A percentile compares a stretch with the other conserved stretches of the same genome.
phyloP scores from a whole-genome alignment of 2,329 filamentous ascomycete genomes.

The Setomelanomma holmii region DNA sequence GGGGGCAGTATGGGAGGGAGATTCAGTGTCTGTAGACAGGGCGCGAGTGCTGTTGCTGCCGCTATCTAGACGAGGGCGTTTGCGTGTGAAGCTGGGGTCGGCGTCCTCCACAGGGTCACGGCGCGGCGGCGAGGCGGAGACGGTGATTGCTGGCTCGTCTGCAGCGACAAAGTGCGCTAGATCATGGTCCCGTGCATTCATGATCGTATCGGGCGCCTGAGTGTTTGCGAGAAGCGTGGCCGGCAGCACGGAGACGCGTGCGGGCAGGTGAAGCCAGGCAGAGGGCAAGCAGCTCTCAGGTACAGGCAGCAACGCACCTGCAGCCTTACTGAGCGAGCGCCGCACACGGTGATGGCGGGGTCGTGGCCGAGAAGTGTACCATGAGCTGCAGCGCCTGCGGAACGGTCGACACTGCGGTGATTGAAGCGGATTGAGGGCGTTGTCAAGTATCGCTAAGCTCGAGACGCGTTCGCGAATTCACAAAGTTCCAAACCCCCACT shows the following conservation, averaged over 20 bases:
- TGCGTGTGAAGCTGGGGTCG: constrained; percentile 54
- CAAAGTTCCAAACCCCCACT: constrained; percentile 12
- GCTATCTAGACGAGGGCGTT: constrained; percentile 54
- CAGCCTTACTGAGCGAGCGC: constrained; percentile 31
- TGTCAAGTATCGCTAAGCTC: constrained; percentile 79
- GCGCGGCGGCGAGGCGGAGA: constrained; percentile 45
- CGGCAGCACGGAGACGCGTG: constrained; percentile 19
- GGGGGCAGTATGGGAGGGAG: constrained; percentile 18
- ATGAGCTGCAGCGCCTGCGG: constrained; percentile 31
- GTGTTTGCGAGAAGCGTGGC: constrained; percentile 27
- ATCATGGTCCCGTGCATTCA: constrained; percentile 32
- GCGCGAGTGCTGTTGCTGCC: constrained; percentile 39
- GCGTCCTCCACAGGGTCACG: constrained; percentile 55
- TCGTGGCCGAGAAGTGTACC: constrained; percentile 26
- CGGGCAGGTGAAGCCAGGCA: constrained; percentile 26
- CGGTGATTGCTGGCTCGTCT: constrained; percentile 39
- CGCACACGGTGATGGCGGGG: constrained; percentile 26
- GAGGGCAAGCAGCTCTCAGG: constrained; percentile 28
- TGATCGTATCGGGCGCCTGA: constrained; percentile 12
- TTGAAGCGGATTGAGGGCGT: constrained; percentile 61
- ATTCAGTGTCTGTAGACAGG: constrained; percentile 37
- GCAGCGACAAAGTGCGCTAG: constrained; percentile 44
- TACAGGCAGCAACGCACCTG: constrained; percentile 32
- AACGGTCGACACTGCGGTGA: neutral
- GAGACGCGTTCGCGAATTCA: constrained; percentile 12